Evolutionary conservation across 2,329 filamentous ascomycete genomes (phyloP), one percentile per base, ranked within the genome.

Genomic region (Paecilomyces sp.): DNA sequence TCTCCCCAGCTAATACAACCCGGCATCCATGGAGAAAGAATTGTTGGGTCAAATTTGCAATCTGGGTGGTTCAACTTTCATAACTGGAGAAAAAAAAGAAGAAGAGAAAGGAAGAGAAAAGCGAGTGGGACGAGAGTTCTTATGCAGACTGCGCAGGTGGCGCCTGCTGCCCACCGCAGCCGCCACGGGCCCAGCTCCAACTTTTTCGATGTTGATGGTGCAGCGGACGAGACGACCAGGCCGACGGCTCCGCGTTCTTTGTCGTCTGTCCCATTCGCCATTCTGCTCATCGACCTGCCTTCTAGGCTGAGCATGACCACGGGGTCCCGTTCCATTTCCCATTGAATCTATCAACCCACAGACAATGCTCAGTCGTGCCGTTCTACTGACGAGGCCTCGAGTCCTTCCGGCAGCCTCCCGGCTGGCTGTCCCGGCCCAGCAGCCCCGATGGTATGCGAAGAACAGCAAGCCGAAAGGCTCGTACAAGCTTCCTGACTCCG

Each of bases 21-120:
- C 80, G 73, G 74, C 78, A 80, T 78, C 78, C 81, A 82, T 78
- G 69, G 69, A 71, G 68, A 63, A 65, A 62, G 63, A 63, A 74
- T 72, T 79, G 79, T 71, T 73, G 77, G 78, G 83, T 83, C 84
- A 85, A 85, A 85, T 85, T 83, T 80, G 74, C 72, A 74, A 72
- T 74, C 76, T 77, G 75, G 78, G 81, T 81, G 71, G 63, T 54
- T 79, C 76, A 85, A 85, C 81, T 85, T 85, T 84, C 76, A 72
- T 66, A 70, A 72, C 64, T 74, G 68, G 70, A 70, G 68, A 73
- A 74, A 73, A 74, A 74, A 73, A 72, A 71, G 67, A 70, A 67
- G 66, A 67, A 64, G 63, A 64, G 57, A 58, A 62, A 59, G 62
- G 22, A 58, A 61, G 57, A 64, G 64, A 63, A 61, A 47, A 59